Base-by-base conservation (phyloP, 495 filamentous ascomycete genomes). In the Podospora australis region DNA sequence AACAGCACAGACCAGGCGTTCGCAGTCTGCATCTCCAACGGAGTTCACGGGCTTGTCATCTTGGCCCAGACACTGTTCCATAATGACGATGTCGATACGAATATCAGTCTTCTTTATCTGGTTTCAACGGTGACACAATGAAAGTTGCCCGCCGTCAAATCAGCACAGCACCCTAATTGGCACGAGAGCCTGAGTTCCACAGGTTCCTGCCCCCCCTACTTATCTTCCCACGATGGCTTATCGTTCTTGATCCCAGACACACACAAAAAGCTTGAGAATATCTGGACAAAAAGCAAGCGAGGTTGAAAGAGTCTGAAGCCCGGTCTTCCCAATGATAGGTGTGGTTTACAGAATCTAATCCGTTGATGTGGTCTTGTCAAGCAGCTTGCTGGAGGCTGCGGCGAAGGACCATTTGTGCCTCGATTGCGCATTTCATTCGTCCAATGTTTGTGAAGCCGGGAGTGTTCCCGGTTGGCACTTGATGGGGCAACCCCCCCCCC, bases 1-100 rank as follows among this genome's bases (percentile, higher is more conserved):
- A 53, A 22, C 7, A 26, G 40, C 40, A 43, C 59, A 55, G 59
- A 59, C 56, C 59, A 62, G 42, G 44, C 19, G 59, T 62, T 62
- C 59, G 42, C 48, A 43, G 45, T n/a, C 22, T 28, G 25, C 19
- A 22, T 39, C 25, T 21, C n/a, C n/a, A 30, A 22, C 21, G n/a
- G 16, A 39, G n/a, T 2, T 7, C 17, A 25, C 11, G 3, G 32
- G 9, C 14, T 14, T n/a, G 9, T 6, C 46, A 11, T 14, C 16
- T 10, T 16, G 17, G 23, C 23, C 24, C 4, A 41, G 20, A 43
- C 42, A 39, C 29, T 44, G 45, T 22, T 44, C 21, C 8, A 4
- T 11, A 25, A 52, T 39, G 39, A 39, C 17, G 30, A 48, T 58
- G 48, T 52, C 48, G 42, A 49, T 26, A 46, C 45, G 38, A 48